These are phyloP conservation scores for Diutina sp. DNA, from an alignment of 1,139 yeast genomes.

Conservation along the genomic window DNA sequence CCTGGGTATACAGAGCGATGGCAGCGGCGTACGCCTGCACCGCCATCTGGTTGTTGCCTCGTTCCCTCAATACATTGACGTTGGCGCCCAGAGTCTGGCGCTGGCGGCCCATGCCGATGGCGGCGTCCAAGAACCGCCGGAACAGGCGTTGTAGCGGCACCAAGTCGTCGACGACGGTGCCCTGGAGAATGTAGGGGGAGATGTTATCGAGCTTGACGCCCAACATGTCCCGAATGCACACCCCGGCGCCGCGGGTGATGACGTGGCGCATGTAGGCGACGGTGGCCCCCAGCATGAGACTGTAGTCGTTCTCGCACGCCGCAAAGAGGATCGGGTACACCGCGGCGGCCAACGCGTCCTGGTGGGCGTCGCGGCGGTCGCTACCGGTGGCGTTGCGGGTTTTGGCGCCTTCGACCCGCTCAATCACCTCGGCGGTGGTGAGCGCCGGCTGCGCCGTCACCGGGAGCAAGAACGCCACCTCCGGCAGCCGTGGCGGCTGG, in stretches of 20 bases:
- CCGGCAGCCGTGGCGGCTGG: background rate
- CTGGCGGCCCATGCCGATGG: background rate
- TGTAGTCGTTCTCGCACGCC: background rate
- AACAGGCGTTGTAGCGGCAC: background rate
- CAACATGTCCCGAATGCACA: background rate
- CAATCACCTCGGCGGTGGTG: background rate
- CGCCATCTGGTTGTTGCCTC: slow-evolving; percentile 29
- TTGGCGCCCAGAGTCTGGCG: background rate
- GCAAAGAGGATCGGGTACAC: slow-evolving; percentile 1
- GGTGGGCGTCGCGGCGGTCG: background rate
- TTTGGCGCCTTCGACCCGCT: background rate
- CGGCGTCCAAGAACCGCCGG: background rate
- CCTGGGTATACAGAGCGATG: slow-evolving; percentile 26
- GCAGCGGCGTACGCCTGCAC: slow-evolving; percentile 29
- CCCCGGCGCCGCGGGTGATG: background rate
- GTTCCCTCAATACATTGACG: slow-evolving; percentile 17
- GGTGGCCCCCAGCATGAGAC: background rate
- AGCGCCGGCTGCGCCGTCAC: background rate
- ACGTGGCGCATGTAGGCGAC: background rate
- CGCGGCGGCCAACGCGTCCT: background rate
- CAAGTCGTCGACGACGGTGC: background rate
- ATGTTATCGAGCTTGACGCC: background rate
- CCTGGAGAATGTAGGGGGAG: background rate
- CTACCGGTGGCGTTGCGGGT: background rate
- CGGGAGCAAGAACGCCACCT: background rate